Evolutionary conservation across 164 flowering plant species (phyloP), one percentile per base, ranked within the genome.

Genomic region (Umbellularia californica): DNA sequence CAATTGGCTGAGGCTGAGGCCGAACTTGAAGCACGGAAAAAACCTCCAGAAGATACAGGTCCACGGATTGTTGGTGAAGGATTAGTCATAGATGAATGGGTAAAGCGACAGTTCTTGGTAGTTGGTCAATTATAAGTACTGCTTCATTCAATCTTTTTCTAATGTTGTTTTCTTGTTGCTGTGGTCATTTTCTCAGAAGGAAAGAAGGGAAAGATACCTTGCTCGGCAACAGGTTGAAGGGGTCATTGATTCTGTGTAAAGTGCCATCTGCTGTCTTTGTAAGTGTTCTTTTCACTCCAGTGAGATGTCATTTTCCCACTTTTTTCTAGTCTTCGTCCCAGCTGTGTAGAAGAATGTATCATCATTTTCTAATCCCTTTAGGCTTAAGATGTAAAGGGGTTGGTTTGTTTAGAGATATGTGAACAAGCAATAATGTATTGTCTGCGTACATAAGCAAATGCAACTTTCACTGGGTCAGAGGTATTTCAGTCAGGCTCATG

Each of bases 1-100:
- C 93, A 85, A 72, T 79, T 95, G 81, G 93, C 97, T 41, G 99
- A 95, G 81, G 99, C 99, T 51, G 99, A 95, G 73, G 94, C 95
- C 65, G 95, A 88, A 35, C 72, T 87, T 24, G 99, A 95, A 79
- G 74, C 88, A 10, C 89, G 90, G 12, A 95, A 93, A 84, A 95
- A 91, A 80, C 96, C 98, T 75, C 94, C 86, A 51, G 87, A 82
- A 70, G 94, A 92, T 15, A 79, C 87, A 7, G 94, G 97, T 25
- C 92, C 90, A 0, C 83, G 82, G 51, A 85, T 88, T 75, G 88
- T 89, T 68, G 99, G 97, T 15, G 98, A 95, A 83, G 98, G 96
- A 67, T 92, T 92, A 72, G 97, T 95, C 23, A 95, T 95, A 41
- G 98, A 93, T 81, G 96, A 91, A 86, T 90, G 94, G 94, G 96